Evolutionary conservation across 257 asterid species (phyloP), one percentile per base, ranked within the genome.

Genomic region (Coffea eugenioides): DNA sequence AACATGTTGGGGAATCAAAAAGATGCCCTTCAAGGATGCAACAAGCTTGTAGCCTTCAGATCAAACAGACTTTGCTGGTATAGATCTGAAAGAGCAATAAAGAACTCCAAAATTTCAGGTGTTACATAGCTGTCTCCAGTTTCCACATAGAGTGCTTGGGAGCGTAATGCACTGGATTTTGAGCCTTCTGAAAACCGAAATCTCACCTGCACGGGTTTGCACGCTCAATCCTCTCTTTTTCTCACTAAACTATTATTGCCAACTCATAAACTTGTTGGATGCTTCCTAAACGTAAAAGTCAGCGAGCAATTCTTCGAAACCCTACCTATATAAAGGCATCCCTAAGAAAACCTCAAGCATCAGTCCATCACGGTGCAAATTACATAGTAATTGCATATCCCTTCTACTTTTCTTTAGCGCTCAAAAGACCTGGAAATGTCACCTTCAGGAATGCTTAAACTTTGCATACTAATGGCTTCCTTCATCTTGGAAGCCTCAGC

Each of bases 71-170:
- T 2, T 57, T 57, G 25, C 4, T 2, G 64, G n/a, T 18, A 16
- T 57, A 39, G 2, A 12, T 57, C 64, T 57, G 64, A 57, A 57
- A 57, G 0, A 18, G 64, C 64, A 57, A 57, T 12, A 68, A 68
- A 68, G 36, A 68, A 68, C 12, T 68, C 49, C 36, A 68, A 57
- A 34, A 68, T 5, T 68, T 39, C 69, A 25, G 41, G 69, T 62
- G 68, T 62, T n/a, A 6, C 41, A 13, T 67, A 43, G 74, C 56
- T 70, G 74, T 70, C 15, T 70, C 74, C 74, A 70, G 74, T 70
- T 70, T 43, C 34, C 16, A 36, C 73, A 68, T 8, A 36, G 46
- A 45, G 21, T 66, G 71, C 7, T 11, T 31, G 46, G 45, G 34
- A 45, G 34, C 34, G 23, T 34, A 31, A 66, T 13, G 71, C 46